Percentiles rank a stretch among this genome's conserved stretches.
phyloP scores from a whole-genome alignment of 352 stramenopile species.

The Globisporangium middletonii region DNA sequence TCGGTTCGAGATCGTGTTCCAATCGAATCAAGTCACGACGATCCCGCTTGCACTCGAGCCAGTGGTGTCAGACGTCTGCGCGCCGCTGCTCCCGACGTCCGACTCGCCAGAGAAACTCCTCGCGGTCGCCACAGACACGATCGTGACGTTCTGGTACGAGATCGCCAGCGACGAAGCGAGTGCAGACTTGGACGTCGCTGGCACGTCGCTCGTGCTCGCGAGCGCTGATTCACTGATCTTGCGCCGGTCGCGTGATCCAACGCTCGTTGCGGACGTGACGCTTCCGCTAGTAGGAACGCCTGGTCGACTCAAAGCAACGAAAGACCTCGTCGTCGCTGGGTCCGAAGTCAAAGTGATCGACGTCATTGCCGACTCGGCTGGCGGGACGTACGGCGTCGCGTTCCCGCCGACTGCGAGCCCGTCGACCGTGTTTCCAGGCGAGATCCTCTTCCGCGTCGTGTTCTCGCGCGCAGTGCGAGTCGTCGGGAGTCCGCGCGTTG shows the following conservation, averaged over 20 bases:
- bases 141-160: slow-evolving; percentile 57
- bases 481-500: slow-evolving; percentile 32
- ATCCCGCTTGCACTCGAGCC: slow-evolving; percentile 36
- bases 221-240: slow-evolving; percentile 18
- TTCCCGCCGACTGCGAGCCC: slow-evolving; percentile 50
- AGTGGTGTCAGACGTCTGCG: slow-evolving; percentile 43
- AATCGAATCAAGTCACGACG: slow-evolving; percentile 32
- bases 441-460: slow-evolving; percentile 62
- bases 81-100: slow-evolving; percentile 33
- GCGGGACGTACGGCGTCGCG: slow-evolving; percentile 55
- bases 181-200: slow-evolving; percentile 22
- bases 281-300: slow-evolving; percentile 24
- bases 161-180: slow-evolving; percentile 28
- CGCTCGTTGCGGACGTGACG: slow-evolving; percentile 21
- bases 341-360: slow-evolving; percentile 35
- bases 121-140: slow-evolving; percentile 26
- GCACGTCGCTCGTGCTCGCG: slow-evolving; percentile 21
- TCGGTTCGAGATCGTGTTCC: slow-evolving; percentile 52
- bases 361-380: slow-evolving; percentile 33
- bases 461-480: slow-evolving; percentile 57
- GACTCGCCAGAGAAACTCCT: slow-evolving; percentile 34
- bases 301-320: slow-evolving; percentile 23
- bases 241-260: slow-evolving; percentile 26
- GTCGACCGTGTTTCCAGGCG: slow-evolving; percentile 36
- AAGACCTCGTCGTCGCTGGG: slow-evolving; percentile 42